These are phyloP conservation scores for Venustampulla echinocandica DNA, from an alignment of 495 filamentous ascomycete species.

Conservation along the genomic window DNA sequence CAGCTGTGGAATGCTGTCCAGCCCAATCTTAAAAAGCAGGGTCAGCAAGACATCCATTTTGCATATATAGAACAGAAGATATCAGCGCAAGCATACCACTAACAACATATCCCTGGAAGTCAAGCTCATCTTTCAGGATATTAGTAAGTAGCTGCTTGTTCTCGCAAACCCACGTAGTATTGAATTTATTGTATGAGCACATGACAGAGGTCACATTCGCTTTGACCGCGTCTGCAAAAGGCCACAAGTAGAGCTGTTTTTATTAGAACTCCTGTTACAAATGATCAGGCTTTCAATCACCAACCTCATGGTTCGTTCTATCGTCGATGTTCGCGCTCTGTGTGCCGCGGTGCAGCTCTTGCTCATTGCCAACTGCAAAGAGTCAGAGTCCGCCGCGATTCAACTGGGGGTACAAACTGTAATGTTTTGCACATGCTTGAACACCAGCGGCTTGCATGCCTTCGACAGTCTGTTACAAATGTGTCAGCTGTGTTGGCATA, in stretches of 20 bases:
- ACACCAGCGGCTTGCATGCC: conserved; percentile 76
- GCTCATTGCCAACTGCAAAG: conserved; percentile 49
- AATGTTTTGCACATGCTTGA: conserved; percentile 79
- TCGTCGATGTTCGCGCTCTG: conserved; percentile 72
- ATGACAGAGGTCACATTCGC: conserved; percentile 77
- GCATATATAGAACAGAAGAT: not conserved
- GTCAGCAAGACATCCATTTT: not conserved
- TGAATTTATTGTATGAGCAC: conserved; percentile 88
- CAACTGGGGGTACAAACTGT: conserved; percentile 23
- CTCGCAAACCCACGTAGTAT: conserved; percentile 58
- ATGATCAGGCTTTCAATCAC: too few species aligned
- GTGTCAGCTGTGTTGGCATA: not conserved
- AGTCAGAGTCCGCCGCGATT: not conserved
- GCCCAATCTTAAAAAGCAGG: conserved; percentile 41
- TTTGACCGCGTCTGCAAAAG: conserved; percentile 65
- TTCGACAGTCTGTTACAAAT: conserved; percentile 48
- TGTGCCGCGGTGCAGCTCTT: conserved; percentile 66
- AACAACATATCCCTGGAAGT: conserved; percentile 79
- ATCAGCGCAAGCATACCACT: conserved; percentile 7
- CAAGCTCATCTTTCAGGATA: conserved; percentile 79
- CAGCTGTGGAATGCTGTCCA: conserved; percentile 43
- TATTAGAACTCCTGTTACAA: not conserved
- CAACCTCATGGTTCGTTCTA: conserved; percentile 76
- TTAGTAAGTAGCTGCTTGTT: conserved; percentile 68
- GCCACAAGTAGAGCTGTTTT: conserved; percentile 69